These are phyloP conservation scores for Strobilomyces dryophilus DNA, from an alignment of 768 basidiomycete species.

Conservation along the genomic window DNA sequence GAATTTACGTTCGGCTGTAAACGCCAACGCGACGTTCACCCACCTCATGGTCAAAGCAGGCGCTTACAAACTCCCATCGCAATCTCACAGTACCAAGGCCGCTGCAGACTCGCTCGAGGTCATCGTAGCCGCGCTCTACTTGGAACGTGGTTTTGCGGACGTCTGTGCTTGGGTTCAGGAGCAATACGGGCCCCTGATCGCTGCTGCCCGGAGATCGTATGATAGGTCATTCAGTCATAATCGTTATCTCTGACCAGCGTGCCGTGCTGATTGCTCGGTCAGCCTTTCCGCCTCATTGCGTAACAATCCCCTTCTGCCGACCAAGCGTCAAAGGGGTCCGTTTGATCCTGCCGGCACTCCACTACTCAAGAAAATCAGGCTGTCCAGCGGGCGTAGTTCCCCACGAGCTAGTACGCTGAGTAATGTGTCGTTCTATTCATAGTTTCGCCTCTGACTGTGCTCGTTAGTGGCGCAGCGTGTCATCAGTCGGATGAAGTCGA, in stretches of 20 bases:
- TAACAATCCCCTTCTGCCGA: constrained; percentile 1
- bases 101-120: constrained; percentile 47
- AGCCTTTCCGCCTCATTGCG: constrained; percentile 10
- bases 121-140: constrained; percentile 41
- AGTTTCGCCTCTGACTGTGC: constrained; percentile 1
- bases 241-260: not conserved
- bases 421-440: constrained; percentile 3
- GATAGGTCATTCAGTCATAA: constrained; percentile 20
- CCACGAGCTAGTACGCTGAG: constrained; percentile 17
- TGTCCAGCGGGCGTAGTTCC: constrained; percentile 14
- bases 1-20: constrained; percentile 25
- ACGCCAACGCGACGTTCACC: constrained; percentile 36
- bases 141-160: constrained; percentile 35
- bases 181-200: constrained; percentile 37
- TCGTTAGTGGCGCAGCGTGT: constrained; percentile 24
- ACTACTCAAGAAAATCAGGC: constrained; percentile 18
- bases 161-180: constrained; percentile 37
- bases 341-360: constrained; percentile 6
- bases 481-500: constrained; percentile 26
- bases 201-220: constrained; percentile 27
- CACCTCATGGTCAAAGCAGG: constrained; percentile 37
- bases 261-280: constrained; percentile 7
- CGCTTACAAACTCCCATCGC: constrained; percentile 16
- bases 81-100: constrained; percentile 30
- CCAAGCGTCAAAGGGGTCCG: constrained; percentile 10